phyloP scores from a whole-genome alignment of 2,329 filamentous ascomycete species.

The Fusarium verrucosum region DNA sequence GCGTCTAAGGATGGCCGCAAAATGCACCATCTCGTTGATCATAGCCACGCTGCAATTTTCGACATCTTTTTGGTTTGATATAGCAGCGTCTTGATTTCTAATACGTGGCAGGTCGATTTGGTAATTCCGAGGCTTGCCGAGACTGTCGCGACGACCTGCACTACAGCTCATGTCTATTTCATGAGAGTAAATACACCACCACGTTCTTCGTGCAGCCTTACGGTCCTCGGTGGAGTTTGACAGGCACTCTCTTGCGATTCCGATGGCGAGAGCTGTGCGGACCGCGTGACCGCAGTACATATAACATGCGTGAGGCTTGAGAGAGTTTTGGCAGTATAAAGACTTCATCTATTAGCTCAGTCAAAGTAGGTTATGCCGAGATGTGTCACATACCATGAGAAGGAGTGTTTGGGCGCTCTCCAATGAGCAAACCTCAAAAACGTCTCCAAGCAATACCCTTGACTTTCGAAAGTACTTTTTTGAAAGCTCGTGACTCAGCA shows the following conservation, averaged over 20 bases:
- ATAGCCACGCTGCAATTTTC: neutral
- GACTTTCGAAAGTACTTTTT: slow-evolving; percentile 6
- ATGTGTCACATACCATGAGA: neutral
- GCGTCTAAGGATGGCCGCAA: neutral
- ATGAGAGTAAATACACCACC: slow-evolving; percentile 20
- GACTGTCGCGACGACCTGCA: slow-evolving; percentile 11
- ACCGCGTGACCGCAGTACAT: slow-evolving; percentile 1
- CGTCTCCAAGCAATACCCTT: neutral
- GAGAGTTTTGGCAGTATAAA: slow-evolving; percentile 2
- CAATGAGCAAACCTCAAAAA: neutral
- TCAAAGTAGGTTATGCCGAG: too few relatives aligned
- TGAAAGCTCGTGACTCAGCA: neutral
- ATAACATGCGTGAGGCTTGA: slow-evolving; percentile 1
- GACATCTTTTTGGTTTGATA: neutral
- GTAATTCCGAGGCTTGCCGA: slow-evolving; percentile 9
- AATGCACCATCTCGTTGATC: slow-evolving; percentile 9
- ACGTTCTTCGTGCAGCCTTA: neutral
- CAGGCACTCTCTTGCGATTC: neutral
- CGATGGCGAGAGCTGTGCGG: neutral
- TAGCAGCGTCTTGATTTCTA: rapidly evolving
- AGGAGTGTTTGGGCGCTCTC: neutral
- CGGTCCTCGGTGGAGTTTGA: neutral
- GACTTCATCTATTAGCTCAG: neutral
- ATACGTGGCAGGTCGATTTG: slow-evolving; percentile 3
- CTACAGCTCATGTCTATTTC: slow-evolving; percentile 21